A percentile compares a stretch with the other conserved stretches of the same genome.
Evolutionary conservation across 2,329 filamentous ascomycete genomes (phyloP).

Genomic region (Sclerotiophoma versabilis): DNA sequence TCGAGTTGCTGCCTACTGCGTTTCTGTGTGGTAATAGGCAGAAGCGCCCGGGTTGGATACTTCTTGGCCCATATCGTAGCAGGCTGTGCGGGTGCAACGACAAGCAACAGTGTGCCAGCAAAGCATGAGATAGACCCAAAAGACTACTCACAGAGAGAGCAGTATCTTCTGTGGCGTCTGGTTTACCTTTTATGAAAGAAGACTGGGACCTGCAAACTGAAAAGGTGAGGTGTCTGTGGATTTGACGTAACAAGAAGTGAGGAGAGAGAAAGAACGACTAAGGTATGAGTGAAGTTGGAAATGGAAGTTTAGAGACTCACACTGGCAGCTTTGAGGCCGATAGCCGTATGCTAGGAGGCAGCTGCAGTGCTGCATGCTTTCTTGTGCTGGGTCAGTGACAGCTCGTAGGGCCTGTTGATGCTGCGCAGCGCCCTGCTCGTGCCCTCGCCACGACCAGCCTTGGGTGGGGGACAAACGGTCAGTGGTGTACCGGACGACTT

Average conservation of each 20-base stretch:
- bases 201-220: background rate
- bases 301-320: background rate
- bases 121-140: no score
- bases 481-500: background rate
- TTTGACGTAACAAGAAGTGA: background rate
- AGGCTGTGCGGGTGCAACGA: background rate
- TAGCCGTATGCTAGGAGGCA: background rate
- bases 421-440: background rate
- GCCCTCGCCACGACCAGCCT: background rate
- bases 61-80: background rate
- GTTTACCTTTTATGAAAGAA: background rate
- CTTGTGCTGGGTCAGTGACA: background rate
- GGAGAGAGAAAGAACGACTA: background rate
- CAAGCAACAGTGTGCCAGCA: background rate
- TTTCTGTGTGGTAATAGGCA: background rate
- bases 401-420: background rate
- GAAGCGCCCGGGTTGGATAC: background rate
- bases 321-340: background rate
- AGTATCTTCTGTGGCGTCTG: background rate
- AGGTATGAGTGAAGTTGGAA: background rate
- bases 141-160: background rate
- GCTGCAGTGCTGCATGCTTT: background rate
- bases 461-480: background rate
- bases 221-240: background rate
- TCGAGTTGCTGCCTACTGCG: slow-evolving; percentile 1